These are phyloP conservation scores for Verbascum thapsus DNA, from an alignment of 257 asterid species.

Conservation along the genomic window DNA sequence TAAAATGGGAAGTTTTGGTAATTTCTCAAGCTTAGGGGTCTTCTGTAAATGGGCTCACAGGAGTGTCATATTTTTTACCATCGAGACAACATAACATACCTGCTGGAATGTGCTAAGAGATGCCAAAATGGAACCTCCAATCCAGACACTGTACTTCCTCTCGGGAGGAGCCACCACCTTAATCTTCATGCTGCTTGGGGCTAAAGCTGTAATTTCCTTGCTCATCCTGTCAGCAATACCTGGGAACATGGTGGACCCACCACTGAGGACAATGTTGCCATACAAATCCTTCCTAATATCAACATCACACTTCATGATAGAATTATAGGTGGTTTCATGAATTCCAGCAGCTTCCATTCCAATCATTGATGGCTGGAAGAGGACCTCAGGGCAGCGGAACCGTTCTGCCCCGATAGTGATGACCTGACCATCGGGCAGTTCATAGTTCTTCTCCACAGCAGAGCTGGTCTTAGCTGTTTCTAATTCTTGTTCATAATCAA, in stretches of 20 bases:
- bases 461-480: conserved; percentile 77
- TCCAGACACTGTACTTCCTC: conserved; percentile 90
- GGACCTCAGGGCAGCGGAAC: conserved; percentile 87
- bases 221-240: conserved; percentile 89
- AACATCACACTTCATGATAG: conserved; percentile 83
- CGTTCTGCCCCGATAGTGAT: conserved; percentile 79
- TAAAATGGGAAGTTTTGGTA: too few relatives aligned
- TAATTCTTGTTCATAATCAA: conserved; percentile 72
- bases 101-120: conserved; percentile 93
- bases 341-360: conserved; percentile 89
- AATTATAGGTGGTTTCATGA: conserved; percentile 74
- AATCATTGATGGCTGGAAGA: conserved; percentile 80
- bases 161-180: conserved; percentile 91
- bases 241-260: conserved; percentile 78
- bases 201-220: conserved; percentile 80
- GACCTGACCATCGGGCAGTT: conserved; percentile 80
- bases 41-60: too few relatives aligned
- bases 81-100: conserved; percentile 51
- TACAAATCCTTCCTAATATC: conserved; percentile 83
- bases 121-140: conserved; percentile 80
- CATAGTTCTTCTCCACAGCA: conserved; percentile 73
- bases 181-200: conserved; percentile 81
- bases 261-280: conserved; percentile 80
- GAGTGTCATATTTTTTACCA: too few relatives aligned
- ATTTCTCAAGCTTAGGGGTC: too few relatives aligned